Evolutionary conservation across 2,329 filamentous ascomycete species (phyloP), one percentile per base, ranked within the genome.

Genomic region (Colletotrichum destructivum): DNA sequence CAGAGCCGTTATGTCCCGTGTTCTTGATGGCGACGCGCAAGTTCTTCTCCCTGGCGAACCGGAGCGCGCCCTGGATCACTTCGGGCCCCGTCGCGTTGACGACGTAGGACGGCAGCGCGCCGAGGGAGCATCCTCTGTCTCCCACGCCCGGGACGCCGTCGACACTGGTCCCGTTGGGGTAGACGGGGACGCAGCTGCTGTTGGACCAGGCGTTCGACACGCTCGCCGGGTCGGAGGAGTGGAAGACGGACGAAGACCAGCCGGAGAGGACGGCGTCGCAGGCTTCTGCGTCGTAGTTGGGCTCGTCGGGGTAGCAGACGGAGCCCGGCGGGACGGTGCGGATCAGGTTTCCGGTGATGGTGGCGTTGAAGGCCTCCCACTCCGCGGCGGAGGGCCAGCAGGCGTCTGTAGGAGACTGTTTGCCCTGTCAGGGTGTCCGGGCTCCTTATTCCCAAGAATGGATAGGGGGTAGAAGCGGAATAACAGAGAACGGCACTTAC

Each of bases 331-430:
- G 89, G 2, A 85, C 78, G 0, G 86, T 89, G 9, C 83, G 81
- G 51, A 91, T 81, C 31, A 91, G 79, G 2, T 79, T 81, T 0
- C 87, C 88, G n/a, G 81, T 79, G 2, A 91, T 79, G 1, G 88
- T 84, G 12, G 76, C 60, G 74, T 91, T 90, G 62, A 92, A 83
- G 0, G 75, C 64, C 4, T 79, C 73, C 89, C 89, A 91, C 4
- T 79, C 77, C 0, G 74, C 54, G 0, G 73, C 16, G 0, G 79
- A 78, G 0, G 90, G 89, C 88, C 89, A 66, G n/a, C 63, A 66
- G n/a, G 55, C 7, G 18, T 66, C 63, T 26, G 4, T 26, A 26
- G 26, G 26, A 26, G 26, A 26, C 26, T 26, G 26, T 26, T 26
- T 26, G 26, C 26, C 26, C 26, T 1, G 26, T 26, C 26, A 26